These are phyloP conservation scores for Moricandia moricandioides DNA, from an alignment of 345 rosid genomes.

Conservation along the genomic window DNA sequence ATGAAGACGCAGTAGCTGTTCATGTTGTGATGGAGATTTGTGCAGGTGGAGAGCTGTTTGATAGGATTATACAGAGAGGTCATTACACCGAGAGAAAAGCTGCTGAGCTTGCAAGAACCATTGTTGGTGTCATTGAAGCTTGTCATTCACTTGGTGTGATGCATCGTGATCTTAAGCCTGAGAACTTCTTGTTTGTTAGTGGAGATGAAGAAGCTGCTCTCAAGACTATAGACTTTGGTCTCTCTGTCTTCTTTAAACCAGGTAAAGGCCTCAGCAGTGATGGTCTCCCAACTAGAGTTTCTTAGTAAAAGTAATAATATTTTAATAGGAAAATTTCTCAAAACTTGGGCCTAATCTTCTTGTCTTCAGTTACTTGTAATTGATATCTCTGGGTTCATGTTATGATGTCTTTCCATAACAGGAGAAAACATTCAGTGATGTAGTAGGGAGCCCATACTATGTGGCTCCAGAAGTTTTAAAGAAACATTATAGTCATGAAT, in stretches of 20 bases:
- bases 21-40: constrained; percentile 94
- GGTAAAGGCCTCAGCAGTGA: constrained; percentile 39
- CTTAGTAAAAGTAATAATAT: neutral
- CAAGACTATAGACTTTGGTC: constrained; percentile 90
- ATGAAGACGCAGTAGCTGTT: constrained; percentile 87
- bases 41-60: constrained; percentile 92
- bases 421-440: constrained; percentile 85
- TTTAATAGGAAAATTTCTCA: neutral
- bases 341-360: neutral
- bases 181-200: constrained; percentile 76
- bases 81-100: constrained; percentile 85
- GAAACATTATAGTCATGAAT: constrained; percentile 81
- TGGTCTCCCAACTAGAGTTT: neutral
- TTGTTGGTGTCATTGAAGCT: constrained; percentile 82
- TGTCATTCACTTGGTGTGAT: constrained; percentile 96
- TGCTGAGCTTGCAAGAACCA: constrained; percentile 74
- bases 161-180: constrained; percentile 98
- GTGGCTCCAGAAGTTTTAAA: constrained; percentile 95
- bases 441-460: constrained; percentile 95
- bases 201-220: constrained; percentile 73
- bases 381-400: neutral
- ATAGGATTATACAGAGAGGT: constrained; percentile 86
- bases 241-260: constrained; percentile 89
- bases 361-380: neutral
- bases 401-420: constrained; percentile 29